These are phyloP conservation scores for Clonostachys rosea DNA, from an alignment of 2,329 filamentous ascomycete species.

Conservation along the genomic window DNA sequence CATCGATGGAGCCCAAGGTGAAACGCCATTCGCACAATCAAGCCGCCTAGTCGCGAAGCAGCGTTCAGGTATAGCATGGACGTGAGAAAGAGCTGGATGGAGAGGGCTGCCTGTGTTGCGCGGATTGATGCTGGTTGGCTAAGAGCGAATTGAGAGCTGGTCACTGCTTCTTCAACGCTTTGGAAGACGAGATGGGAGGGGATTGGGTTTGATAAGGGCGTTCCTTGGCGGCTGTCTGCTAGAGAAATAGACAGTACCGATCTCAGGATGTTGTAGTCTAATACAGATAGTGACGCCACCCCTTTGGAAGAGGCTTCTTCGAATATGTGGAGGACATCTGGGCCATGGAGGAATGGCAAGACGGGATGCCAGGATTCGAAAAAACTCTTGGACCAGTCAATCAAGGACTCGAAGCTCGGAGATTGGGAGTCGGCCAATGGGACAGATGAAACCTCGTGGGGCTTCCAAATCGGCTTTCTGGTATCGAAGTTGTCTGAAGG, in stretches of 20 bases:
- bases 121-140: constrained; percentile 39
- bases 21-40: constrained; percentile 49
- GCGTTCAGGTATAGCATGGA: constrained; percentile 52
- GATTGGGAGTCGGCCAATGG: neutral
- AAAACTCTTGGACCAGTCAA: constrained; percentile 45
- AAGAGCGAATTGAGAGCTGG: constrained; percentile 39
- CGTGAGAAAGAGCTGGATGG: constrained; percentile 48
- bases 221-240: constrained; percentile 42
- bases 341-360: constrained; percentile 51
- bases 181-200: constrained; percentile 39
- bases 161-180: constrained; percentile 42
- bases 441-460: constrained; percentile 21
- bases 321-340: constrained; percentile 39
- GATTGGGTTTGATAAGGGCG: constrained; percentile 16
- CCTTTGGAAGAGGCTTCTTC: constrained; percentile 32
- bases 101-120: constrained; percentile 43
- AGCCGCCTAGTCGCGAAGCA: constrained; percentile 49
- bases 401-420: constrained; percentile 40
- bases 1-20: constrained; percentile 56
- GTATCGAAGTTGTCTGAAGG: constrained; percentile 11
- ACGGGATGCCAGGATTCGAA: constrained; percentile 55
- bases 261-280: constrained; percentile 36
- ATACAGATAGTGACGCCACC: constrained; percentile 15
- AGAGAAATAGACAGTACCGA: constrained; percentile 48
- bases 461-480: constrained; percentile 20